Conservation (phyloP, 1,139 yeast genomes). For the Scheffersomyces segobiensis region DNA sequence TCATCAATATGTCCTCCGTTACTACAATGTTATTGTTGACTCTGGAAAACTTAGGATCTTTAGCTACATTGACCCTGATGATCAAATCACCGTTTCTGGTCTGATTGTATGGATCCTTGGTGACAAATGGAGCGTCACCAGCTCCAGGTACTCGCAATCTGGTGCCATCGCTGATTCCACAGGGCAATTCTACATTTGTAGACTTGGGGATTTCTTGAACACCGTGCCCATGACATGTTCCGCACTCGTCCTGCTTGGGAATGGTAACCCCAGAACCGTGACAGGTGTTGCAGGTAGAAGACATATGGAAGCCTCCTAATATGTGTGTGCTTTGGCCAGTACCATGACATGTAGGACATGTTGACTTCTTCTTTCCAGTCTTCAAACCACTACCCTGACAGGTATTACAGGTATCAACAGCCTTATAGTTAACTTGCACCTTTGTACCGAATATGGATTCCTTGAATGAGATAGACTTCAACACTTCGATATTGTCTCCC, state of each 20-base stretch:
- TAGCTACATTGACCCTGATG: constrained; percentile 73
- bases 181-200: constrained; percentile 80
- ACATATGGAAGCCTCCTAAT: constrained; percentile 96
- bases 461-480: constrained; percentile 73
- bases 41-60: constrained; percentile 71
- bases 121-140: constrained; percentile 83
- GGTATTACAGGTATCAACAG: constrained; percentile 72
- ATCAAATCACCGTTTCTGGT: constrained; percentile 83
- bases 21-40: constrained; percentile 64
- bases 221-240: constrained; percentile 86
- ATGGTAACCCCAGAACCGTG: constrained; percentile 85
- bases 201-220: constrained; percentile 67
- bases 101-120: constrained; percentile 64
- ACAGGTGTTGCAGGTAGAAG: constrained; percentile 87
- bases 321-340: constrained; percentile 87
- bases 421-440: constrained; percentile 66
- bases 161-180: constrained; percentile 86
- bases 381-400: constrained; percentile 89
- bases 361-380: constrained; percentile 68
- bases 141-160: constrained; percentile 82
- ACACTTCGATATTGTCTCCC: constrained; percentile 86
- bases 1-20: constrained; percentile 74
- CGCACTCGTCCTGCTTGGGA: constrained; percentile 69
- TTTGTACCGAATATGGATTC: constrained; percentile 86
- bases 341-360: constrained; percentile 90